Conservation (phyloP, 2,329 filamentous ascomycete species). For the Chalaropsis ovoidea region DNA sequence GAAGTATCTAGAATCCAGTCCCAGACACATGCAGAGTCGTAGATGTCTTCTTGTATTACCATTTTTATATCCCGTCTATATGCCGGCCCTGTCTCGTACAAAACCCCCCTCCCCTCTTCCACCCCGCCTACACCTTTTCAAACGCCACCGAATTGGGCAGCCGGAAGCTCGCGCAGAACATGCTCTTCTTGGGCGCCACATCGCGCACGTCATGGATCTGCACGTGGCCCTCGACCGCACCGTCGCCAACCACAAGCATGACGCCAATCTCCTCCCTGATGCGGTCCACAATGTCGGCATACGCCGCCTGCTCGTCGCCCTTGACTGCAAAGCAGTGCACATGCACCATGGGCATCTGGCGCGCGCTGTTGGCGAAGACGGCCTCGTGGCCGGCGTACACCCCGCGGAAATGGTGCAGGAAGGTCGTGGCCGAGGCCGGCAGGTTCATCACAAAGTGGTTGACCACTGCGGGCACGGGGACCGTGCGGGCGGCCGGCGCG, state of each 20-base stretch:
- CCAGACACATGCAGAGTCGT: not conserved
- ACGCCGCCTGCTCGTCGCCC: conserved; percentile 57
- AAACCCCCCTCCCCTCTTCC: not conserved
- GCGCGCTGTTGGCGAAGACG: conserved; percentile 51
- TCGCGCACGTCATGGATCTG: conserved; percentile 64
- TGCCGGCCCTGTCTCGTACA: not conserved
- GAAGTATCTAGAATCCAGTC: not conserved
- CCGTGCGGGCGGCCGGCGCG: conserved; percentile 32
- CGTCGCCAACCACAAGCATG: conserved; percentile 37
- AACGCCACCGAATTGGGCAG: conserved; percentile 78
- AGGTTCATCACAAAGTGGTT: conserved; percentile 98
- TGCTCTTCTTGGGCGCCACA: conserved; percentile 86
- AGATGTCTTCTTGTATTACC: not conserved
- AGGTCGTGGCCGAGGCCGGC: conserved; percentile 77
- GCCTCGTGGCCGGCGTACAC: conserved; percentile 62
- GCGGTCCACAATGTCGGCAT: conserved; percentile 39
- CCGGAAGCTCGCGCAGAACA: conserved; percentile 93
- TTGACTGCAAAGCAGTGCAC: conserved; percentile 88
- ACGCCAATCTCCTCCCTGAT: conserved; percentile 37
- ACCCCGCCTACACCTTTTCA: conserved; percentile 32
- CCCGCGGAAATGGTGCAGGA: conserved; percentile 63
- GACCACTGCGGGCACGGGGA: conserved; percentile 61
- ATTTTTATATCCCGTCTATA: conserved; percentile 8
- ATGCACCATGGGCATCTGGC: conserved; percentile 68
- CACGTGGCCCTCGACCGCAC: conserved; percentile 40